Conservation (phyloP, 2,329 filamentous ascomycete species). For the Myriangium duriaei region DNA sequence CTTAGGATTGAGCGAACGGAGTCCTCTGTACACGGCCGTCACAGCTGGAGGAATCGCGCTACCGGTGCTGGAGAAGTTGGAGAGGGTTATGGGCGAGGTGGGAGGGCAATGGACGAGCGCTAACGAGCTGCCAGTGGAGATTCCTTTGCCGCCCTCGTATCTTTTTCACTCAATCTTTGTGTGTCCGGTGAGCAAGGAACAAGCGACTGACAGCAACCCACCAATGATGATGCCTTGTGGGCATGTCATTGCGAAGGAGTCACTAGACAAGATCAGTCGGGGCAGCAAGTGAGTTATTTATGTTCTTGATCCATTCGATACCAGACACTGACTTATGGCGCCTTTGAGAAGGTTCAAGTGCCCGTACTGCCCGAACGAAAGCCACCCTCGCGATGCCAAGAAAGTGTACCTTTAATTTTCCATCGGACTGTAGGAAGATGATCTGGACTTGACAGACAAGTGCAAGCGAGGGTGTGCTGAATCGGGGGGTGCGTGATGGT, state of each 20-base stretch:
- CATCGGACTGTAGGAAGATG: no score
- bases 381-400: constrained; percentile 60
- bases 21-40: constrained; percentile 80
- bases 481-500: no score
- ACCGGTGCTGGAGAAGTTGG: constrained; percentile 77
- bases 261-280: constrained; percentile 66
- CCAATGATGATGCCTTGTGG: constrained; percentile 96
- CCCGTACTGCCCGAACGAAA: constrained; percentile 86
- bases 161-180: constrained; percentile 94
- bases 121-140: constrained; percentile 70
- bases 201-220: constrained; percentile 83
- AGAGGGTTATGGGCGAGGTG: constrained; percentile 74
- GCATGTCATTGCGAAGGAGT: constrained; percentile 82
- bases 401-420: constrained; percentile 45
- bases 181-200: constrained; percentile 92
- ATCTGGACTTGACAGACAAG: no score
- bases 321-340: constrained; percentile 2
- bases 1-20: constrained; percentile 78
- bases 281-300: constrained; percentile 31
- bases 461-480: no score
- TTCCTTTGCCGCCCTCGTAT: constrained; percentile 50
- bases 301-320: neutral
- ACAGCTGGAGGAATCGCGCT: constrained; percentile 88
- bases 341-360: constrained; percentile 65
- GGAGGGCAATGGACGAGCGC: constrained; percentile 90